Percentiles rank a stretch among this genome's conserved stretches.
Evolutionary conservation across 495 filamentous ascomycete genomes (phyloP).

Genomic region (Thozetella sp.): DNA sequence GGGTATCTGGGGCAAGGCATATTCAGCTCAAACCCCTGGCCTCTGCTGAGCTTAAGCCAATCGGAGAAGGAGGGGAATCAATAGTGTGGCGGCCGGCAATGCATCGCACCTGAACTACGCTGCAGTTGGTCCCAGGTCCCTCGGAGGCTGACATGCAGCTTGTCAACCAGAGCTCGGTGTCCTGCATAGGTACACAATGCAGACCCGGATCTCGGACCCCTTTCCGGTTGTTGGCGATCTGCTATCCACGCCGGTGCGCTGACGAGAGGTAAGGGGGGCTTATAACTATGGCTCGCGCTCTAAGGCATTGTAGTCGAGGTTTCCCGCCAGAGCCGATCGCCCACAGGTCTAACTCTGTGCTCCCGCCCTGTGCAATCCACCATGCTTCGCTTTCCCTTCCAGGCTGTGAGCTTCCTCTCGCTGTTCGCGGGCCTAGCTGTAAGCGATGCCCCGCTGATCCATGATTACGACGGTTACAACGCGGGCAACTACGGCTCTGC

Average conservation of each 20-base stretch:
- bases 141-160: background rate
- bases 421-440: background rate
- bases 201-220: too few species aligned
- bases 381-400: background rate
- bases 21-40: too few species aligned
- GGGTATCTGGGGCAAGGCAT: too few species aligned
- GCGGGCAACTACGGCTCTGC: conserved; percentile 34
- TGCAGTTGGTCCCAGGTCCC: background rate
- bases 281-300: too few species aligned
- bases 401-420: background rate
- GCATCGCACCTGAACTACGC: background rate
- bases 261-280: too few species aligned
- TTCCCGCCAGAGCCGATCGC: too few species aligned
- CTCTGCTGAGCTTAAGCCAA: too few species aligned
- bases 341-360: background rate
- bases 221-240: background rate
- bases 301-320: too few species aligned
- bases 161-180: background rate
- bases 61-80: background rate
- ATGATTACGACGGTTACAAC: background rate
- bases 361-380: background rate
- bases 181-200: background rate
- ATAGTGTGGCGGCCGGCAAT: background rate
- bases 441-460: background rate
- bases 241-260: too few species aligned